Base-by-base conservation (phyloP, 306 rosid genomes). In the Psophocarpus tetragonolobus region DNA sequence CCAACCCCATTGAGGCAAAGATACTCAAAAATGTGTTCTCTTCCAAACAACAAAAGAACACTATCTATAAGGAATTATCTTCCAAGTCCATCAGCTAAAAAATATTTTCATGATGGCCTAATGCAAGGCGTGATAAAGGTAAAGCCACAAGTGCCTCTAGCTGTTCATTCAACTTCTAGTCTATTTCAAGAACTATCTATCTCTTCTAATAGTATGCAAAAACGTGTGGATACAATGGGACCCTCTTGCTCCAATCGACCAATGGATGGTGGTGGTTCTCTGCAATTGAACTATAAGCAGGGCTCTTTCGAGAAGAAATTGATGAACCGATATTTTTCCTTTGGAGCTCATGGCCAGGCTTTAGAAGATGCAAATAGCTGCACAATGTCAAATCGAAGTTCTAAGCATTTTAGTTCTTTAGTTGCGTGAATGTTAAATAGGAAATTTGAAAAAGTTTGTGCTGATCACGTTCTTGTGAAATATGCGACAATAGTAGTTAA, bases 61-160 rank as follows among this genome's bases (percentile, higher is more conserved):
- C 32, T 81, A 15, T 72, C 92, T 53, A 27, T 65, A 45, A 81
- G 78, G 75, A 85, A 74, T 8, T 63, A 47, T 77, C 77, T 85
- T 71, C 97, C 99, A 32, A 92, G 93, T 83, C 92, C 90, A 15
- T 84, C 89, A 18, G 77, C 90, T 1, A 95, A 85, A 78, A 78
- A 83, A 66, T 82, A 74, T 66, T 95, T 88, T 32, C 75, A 91
- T 17, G 89, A 89, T 42, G 96, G 97, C 53, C 73, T 96, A 62
- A 85, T 84, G 88, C 99, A 96, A 30, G 99, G 99, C 0, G 98
- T 96, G 53, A 90, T 91, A 66, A 91, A 90, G 78, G 89, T 91
- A 63, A 88, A 74, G 78, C 92, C 96, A 36, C 81, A 85, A 45
- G 38, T 72, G 57, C 69, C 78, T 66, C 54, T 71, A 66, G 71